Evolutionary conservation across 2,329 filamentous ascomycete genomes (phyloP), one percentile per base, ranked within the genome.

Genomic region (Tolypocladium inflatum): DNA sequence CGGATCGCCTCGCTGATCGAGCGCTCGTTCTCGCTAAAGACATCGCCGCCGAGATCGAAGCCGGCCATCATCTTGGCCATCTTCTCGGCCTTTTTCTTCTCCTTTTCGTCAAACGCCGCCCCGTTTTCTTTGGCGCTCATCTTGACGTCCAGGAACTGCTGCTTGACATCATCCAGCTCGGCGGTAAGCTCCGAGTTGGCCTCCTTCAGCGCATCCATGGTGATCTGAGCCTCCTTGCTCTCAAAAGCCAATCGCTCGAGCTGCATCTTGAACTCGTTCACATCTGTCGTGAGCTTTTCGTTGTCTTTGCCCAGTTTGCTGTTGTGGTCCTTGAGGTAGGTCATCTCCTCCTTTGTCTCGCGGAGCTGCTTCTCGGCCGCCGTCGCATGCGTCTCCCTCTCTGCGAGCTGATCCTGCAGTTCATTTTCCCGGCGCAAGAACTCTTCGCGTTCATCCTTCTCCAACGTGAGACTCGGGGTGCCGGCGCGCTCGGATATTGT

Each of bases 51-150:
- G 39, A 99, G 83, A 68, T 99, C 93, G 67, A 99, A 97, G 4
- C 93, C 91, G 59, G 94, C 94, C 93, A 99, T 97, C 94, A 99
- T 99, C 81, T 97, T 90, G 50, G 94, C 94, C 94, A 99, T 99
- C 76, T 95, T 94, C 77, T 99, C 94, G 1, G 92, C 91, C 81
- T 99, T 99, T 78, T 91, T 92, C 80, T 91, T 93, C 76, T 97
- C 95, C 80, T 99, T 99, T 75, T 97, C 94, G 66, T 97, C 93
- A 23, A 95, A 78, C 19, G 91, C 88, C 10, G 91, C 91, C 51
- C 85, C 91, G 1, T 89, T 93, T 76, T 97, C 94, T 77, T 94
- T 96, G 58, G 93, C 91, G 65, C 86, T 94, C 89, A 97, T 97
- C 78, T 93, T 93, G 53, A 94, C 91, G 71, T 97, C 92, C 21